Conservation (phyloP, 2,329 filamentous ascomycete genomes). For the Fusarium subglutinans region DNA sequence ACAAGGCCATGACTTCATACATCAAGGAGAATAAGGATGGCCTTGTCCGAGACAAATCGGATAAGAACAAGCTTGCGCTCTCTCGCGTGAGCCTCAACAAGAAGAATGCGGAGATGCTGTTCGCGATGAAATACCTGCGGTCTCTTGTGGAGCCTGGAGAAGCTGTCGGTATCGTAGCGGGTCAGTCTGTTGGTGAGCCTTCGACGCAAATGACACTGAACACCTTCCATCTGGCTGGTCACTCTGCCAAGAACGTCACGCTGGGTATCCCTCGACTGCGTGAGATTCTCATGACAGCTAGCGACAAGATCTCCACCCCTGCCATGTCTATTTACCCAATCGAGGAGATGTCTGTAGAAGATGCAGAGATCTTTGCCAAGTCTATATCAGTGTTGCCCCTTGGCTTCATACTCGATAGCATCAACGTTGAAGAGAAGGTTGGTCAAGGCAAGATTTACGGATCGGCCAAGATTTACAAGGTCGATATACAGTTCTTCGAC, state of each 20-base stretch:
- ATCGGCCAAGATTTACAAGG: constrained; percentile 85
- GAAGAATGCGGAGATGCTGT: constrained; percentile 82
- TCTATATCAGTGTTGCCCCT: constrained; percentile 88
- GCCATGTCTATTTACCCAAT: constrained; percentile 86
- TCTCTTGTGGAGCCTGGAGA: constrained; percentile 95
- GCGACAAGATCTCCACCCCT: constrained; percentile 86
- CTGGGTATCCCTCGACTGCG: constrained; percentile 95
- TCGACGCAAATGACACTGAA: constrained; percentile 99
- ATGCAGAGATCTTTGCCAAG: constrained; percentile 86
- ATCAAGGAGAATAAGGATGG: constrained; percentile 78
- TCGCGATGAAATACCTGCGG: constrained; percentile 91
- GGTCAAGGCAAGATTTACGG: constrained; percentile 74
- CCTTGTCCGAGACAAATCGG: constrained; percentile 59
- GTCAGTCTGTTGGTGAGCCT: constrained; percentile 95
- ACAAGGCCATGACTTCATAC: constrained; percentile 76
- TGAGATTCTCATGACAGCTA: constrained; percentile 99
- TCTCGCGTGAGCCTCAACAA: constrained; percentile 60
- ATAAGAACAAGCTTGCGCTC: constrained; percentile 42
- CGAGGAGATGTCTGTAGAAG: constrained; percentile 72
- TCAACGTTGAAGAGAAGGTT: constrained; percentile 81
- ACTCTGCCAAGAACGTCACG: constrained; percentile 98
- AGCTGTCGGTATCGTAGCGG: constrained; percentile 95
- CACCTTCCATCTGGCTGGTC: constrained; percentile 98
- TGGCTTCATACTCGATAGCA: constrained; percentile 83
- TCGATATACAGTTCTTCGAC: constrained; percentile 86